These are phyloP conservation scores for Scleroderma citrinum DNA, from an alignment of 768 basidiomycete genomes.

Conservation along the genomic window DNA sequence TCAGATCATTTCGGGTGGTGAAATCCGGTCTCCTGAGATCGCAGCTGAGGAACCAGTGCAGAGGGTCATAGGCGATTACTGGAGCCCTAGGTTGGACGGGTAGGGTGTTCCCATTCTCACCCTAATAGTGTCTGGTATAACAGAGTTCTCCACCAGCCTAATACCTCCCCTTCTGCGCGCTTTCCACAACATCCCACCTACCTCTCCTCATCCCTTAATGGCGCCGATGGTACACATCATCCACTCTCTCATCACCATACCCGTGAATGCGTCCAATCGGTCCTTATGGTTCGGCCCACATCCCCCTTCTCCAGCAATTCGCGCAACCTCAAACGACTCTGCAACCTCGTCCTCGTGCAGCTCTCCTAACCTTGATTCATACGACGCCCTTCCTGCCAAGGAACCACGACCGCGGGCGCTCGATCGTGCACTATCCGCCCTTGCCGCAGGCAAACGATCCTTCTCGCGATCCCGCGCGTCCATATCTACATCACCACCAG, in stretches of 20 bases:
- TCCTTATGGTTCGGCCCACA: slow-evolving; percentile 55
- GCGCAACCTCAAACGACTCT: slow-evolving; percentile 31
- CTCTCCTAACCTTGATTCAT: slow-evolving; percentile 9
- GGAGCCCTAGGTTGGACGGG: slow-evolving; percentile 71
- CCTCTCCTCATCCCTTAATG: slow-evolving; percentile 57
- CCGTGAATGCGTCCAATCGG: slow-evolving; percentile 52
- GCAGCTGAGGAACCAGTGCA: slow-evolving; percentile 14
- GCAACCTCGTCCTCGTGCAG: slow-evolving; percentile 28
- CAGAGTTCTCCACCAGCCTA: slow-evolving; percentile 37
- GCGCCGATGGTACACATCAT: slow-evolving; percentile 77
- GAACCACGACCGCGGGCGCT: slow-evolving; percentile 19
- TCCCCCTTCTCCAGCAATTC: slow-evolving; percentile 30
- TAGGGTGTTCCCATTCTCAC: slow-evolving; percentile 28
- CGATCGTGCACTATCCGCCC: slow-evolving; percentile 23
- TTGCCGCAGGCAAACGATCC: slow-evolving; percentile 27
- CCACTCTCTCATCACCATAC: slow-evolving; percentile 76
- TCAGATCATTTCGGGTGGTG: slow-evolving; percentile 37
- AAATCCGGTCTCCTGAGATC: slow-evolving; percentile 30
- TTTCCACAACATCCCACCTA: slow-evolving; percentile 60
- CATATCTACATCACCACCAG: slow-evolving; percentile 19
- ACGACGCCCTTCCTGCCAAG: slow-evolving; percentile 8
- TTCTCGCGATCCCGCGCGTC: slow-evolving; percentile 44
- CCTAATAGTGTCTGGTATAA: not conserved
- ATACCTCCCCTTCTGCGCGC: slow-evolving; percentile 65
- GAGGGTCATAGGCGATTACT: slow-evolving; percentile 66